Conservation (phyloP, 352 stramenopile genomes). For the Globisporangium nagaii region DNA sequence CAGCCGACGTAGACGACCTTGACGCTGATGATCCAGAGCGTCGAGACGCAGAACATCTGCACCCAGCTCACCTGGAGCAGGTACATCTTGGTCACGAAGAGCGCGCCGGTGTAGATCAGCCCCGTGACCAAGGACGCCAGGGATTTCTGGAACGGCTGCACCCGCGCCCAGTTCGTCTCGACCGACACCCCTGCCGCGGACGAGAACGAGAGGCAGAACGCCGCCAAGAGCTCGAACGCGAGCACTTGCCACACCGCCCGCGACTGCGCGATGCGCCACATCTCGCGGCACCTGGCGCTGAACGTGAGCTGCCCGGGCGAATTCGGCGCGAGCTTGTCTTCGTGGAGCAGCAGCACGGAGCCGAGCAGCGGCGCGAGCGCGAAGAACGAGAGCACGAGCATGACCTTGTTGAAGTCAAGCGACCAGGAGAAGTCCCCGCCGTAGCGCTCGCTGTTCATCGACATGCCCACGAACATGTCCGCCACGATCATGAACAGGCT, state of each 20-base stretch:
- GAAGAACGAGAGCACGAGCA: constrained; percentile 27
- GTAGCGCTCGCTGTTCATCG: constrained; percentile 34
- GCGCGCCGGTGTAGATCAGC: constrained; percentile 46
- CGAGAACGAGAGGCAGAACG: constrained; percentile 48
- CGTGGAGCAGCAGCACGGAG: constrained; percentile 47
- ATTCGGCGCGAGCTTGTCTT: constrained; percentile 31
- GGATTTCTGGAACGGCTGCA: constrained; percentile 43
- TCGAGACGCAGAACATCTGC: constrained; percentile 40
- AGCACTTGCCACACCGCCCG: constrained; percentile 75
- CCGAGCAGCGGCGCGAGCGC: constrained; percentile 36
- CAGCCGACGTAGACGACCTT: constrained; percentile 34
- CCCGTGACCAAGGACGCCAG: constrained; percentile 43
- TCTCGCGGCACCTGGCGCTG: constrained; percentile 27
- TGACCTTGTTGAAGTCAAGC: constrained; percentile 34
- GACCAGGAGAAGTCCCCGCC: constrained; percentile 40
- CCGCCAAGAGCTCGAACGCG: constrained; percentile 54
- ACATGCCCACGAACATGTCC: constrained; percentile 43
- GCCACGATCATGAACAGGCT: constrained; percentile 40
- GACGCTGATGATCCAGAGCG: constrained; percentile 48
- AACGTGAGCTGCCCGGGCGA: constrained; percentile 12
- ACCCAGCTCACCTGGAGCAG: constrained; percentile 51
- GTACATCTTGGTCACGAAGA: constrained; percentile 52
- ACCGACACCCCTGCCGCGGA: constrained; percentile 44
- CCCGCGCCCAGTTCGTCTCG: constrained; percentile 49
- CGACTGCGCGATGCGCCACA: constrained; percentile 62